phyloP scores from a whole-genome alignment of 2,329 filamentous ascomycete species.

The Fusarium multiceps region DNA sequence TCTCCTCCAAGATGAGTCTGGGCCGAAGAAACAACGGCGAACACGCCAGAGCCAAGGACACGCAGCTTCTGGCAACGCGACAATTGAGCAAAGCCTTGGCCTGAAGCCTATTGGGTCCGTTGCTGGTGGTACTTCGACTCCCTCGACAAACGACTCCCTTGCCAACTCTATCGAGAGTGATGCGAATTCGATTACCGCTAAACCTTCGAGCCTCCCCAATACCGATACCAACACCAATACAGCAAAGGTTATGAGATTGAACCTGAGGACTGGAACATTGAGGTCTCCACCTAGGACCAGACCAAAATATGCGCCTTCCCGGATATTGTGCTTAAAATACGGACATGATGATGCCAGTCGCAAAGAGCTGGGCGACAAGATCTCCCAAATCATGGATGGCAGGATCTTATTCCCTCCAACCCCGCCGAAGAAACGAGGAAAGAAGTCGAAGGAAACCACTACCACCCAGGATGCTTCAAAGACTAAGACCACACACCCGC shows the following conservation, averaged over 20 bases:
- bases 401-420: slow-evolving; percentile 43
- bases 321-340: slow-evolving; percentile 70
- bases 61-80: slow-evolving; percentile 11
- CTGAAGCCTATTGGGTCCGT: slow-evolving; percentile 4
- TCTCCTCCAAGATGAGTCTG: slow-evolving; percentile 34
- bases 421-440: slow-evolving; percentile 44
- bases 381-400: slow-evolving; percentile 69
- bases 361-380: slow-evolving; percentile 65
- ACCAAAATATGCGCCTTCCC: slow-evolving; percentile 48
- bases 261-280: slow-evolving; percentile 70
- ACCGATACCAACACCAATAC: slow-evolving; percentile 47
- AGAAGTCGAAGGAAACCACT: slow-evolving; percentile 41
- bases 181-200: slow-evolving; percentile 1
- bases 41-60: slow-evolving; percentile 34
- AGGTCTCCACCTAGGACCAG: slow-evolving; percentile 70
- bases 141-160: slow-evolving; percentile 31
- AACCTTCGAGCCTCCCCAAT: slow-evolving; percentile 13
- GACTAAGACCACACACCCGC: slow-evolving; percentile 55
- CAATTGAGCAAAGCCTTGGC: slow-evolving; percentile 24
- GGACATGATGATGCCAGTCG: slow-evolving; percentile 60
- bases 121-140: slow-evolving; percentile 14
- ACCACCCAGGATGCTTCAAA: slow-evolving; percentile 34
- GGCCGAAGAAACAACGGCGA: slow-evolving; percentile 45
- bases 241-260: slow-evolving; percentile 66
- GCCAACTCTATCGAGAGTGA: slow-evolving; percentile 2